Conservation (phyloP, 2,329 filamentous ascomycete species). For the Penicillium janthinellum region DNA sequence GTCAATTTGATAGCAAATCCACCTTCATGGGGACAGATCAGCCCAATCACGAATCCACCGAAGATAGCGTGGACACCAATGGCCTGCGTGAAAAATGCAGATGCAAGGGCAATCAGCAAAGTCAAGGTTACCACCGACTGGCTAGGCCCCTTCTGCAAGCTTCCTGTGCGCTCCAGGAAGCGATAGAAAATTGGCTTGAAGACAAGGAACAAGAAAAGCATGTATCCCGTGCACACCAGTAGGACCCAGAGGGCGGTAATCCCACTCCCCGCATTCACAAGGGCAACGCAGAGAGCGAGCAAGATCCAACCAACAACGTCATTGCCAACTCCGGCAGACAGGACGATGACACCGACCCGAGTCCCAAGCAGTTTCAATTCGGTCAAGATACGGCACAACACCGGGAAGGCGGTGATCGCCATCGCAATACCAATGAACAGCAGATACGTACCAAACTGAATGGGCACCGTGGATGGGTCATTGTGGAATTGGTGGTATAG, state of each 20-base stretch:
- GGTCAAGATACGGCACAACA: constrained; percentile 89
- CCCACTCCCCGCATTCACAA: constrained; percentile 84
- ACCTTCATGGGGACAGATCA: constrained; percentile 87
- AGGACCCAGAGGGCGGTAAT: constrained; percentile 84
- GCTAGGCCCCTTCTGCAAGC: constrained; percentile 82
- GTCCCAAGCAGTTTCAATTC: constrained; percentile 84
- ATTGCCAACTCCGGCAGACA: constrained; percentile 90
- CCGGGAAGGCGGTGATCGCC: constrained; percentile 87
- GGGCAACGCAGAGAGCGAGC: constrained; percentile 85
- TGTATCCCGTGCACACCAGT: constrained; percentile 72
- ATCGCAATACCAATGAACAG: constrained; percentile 91
- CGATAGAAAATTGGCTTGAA: constrained; percentile 76
- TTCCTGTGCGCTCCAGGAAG: constrained; percentile 71
- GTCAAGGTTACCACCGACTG: constrained; percentile 84
- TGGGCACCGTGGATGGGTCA: constrained; percentile 58
- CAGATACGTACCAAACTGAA: constrained; percentile 64
- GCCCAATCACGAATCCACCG: constrained; percentile 82
- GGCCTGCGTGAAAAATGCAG: constrained; percentile 83
- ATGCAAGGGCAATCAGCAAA: constrained; percentile 73
- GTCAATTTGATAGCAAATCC: constrained; percentile 89
- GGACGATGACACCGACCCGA: constrained; percentile 80
- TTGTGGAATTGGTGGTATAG: constrained; percentile 72
- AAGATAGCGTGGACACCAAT: constrained; percentile 96
- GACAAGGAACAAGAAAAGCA: constrained; percentile 71
- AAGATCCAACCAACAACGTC: constrained; percentile 91